Evolutionary conservation across 176 grass and related monocot genomes (phyloP), one percentile per base, ranked within the genome.

Genomic region (Bothriochloa decipiens): DNA sequence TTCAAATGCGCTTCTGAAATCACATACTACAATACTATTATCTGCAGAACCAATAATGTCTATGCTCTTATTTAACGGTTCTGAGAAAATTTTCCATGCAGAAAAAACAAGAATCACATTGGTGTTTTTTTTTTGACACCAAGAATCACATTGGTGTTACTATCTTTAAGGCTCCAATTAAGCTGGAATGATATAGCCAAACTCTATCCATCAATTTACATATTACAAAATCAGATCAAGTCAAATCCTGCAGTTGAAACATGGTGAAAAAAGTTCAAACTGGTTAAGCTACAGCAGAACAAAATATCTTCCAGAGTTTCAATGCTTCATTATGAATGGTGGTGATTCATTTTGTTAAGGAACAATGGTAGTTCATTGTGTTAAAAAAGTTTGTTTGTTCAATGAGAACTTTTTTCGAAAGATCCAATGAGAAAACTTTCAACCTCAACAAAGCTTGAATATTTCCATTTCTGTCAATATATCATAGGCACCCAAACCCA

Each of bases 71-170:
- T 47, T 62, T 6, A 65, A 66, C 42, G 36, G 8, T 75, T 50
- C n/a, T 18, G 7, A 35, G 2, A 47, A 63, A 11, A 18, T 12
- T 52, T 22, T 84, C 15, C 33, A 58, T n/a, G 32, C 0, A 1
- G 14, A 52, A 60, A 71, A 8, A 49, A 43, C 8, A 72, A 86
- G 53, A 68, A 84, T 43, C 63, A 77, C 10, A 22, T 69, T 15
- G 4, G 41, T 55, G 49, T 68, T 83, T n/a, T n/a, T n/a, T n/a
- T n/a, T n/a, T n/a, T n/a, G n/a, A n/a, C n/a, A n/a, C n/a, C 13
- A 72, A 86, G 53, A 68, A 85, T 43, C 64, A 77, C 10, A n/a
- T 69, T 15, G 4, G 42, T 57, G 50, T 68, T 84, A 49, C 29
- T 39, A 65, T 83, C 49, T 83, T 11, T 60, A 20, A 27, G 13